Evolutionary conservation across 192 early-diverging fungal species (phyloP), one percentile per base, ranked within the genome.

Genomic region (Podila epigama): DNA sequence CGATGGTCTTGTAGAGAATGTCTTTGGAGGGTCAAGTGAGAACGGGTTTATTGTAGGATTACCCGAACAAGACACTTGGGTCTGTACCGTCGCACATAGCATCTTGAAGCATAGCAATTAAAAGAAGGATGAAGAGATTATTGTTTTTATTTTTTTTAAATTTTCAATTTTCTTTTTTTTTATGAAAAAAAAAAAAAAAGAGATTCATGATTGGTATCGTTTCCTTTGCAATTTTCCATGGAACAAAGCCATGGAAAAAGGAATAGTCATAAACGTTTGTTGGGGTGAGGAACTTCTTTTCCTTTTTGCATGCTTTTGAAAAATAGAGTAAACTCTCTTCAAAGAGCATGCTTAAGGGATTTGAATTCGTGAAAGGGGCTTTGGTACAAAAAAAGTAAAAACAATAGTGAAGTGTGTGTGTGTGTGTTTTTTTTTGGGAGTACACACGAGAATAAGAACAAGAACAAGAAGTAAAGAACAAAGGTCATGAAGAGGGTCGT

Each of bases 11-110:
- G 41, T 51, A 0, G 27, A 52, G 11, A 52, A 55, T 39, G 37
- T 79, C 12, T 86, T 86, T 77, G 87, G 87, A 18, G 87, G 75
- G 10, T 75, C 70, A 4, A 86, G 87, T 61, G 87, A 88, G 53
- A 86, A 86, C 56, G 87, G 84, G 9, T 67, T 85, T 36, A 68
- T 85, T 71, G 60, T 88, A 31, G 87, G 87, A 16, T 52, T 65
- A 20, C 51, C 57, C 25, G 28, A 64, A 5, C 44, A 39, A 4
- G 58, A 44, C 2, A 70, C 80, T 3, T 81, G 80, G 80, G 71
- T 81, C 25, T 81, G 80, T 36, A 58, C 55, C 59, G 64, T 81
- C 36, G 51, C 71, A 8, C 59, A 81, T 34, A 75, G 72, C 22
- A 40, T 75, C 6, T 9, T 75, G 34, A 68, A 50, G 58, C 63